These are phyloP conservation scores for Sclerotinia subarctica DNA, from an alignment of 2,329 filamentous ascomycete genomes.

Conservation along the genomic window DNA sequence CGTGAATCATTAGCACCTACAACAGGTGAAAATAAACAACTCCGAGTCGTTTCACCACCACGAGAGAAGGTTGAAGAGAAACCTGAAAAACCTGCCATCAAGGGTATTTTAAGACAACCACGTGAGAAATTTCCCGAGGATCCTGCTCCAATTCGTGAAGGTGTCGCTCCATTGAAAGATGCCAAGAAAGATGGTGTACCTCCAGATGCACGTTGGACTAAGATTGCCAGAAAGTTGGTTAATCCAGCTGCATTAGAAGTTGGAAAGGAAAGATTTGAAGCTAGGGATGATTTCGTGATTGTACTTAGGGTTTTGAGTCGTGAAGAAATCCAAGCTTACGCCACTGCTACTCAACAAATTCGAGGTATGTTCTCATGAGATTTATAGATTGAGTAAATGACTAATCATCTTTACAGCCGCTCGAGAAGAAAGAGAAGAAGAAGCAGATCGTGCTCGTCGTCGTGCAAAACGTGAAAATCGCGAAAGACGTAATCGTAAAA, in stretches of 20 bases:
- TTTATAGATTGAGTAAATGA: neutral
- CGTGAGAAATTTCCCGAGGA: constrained; percentile 84
- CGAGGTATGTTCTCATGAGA: constrained; percentile 57
- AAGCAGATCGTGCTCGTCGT: constrained; percentile 34
- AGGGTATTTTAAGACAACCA: constrained; percentile 82
- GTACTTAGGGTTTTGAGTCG: constrained; percentile 82
- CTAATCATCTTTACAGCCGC: constrained; percentile 25
- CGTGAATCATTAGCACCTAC: constrained; percentile 28
- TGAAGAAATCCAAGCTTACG: constrained; percentile 87
- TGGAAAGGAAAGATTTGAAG: constrained; percentile 88
- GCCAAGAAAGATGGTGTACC: constrained; percentile 74
- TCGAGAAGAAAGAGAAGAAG: constrained; percentile 38
- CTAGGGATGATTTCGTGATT: constrained; percentile 90
- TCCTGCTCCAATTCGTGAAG: constrained; percentile 76
- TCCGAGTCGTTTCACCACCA: constrained; percentile 69
- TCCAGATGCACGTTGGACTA: constrained; percentile 83
- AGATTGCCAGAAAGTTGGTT: constrained; percentile 82
- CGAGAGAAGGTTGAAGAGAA: constrained; percentile 62
- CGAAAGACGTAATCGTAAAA: constrained; percentile 36
- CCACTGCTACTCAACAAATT: constrained; percentile 74
- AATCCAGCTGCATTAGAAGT: constrained; percentile 83
- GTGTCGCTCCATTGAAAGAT: constrained; percentile 91
- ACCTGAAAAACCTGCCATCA: constrained; percentile 50
- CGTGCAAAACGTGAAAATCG: constrained; percentile 36
- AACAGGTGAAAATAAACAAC: constrained; percentile 27